Evolutionary conservation across 148 eudicot genomes (phyloP).

Genomic region (Linanthus parryae): DNA sequence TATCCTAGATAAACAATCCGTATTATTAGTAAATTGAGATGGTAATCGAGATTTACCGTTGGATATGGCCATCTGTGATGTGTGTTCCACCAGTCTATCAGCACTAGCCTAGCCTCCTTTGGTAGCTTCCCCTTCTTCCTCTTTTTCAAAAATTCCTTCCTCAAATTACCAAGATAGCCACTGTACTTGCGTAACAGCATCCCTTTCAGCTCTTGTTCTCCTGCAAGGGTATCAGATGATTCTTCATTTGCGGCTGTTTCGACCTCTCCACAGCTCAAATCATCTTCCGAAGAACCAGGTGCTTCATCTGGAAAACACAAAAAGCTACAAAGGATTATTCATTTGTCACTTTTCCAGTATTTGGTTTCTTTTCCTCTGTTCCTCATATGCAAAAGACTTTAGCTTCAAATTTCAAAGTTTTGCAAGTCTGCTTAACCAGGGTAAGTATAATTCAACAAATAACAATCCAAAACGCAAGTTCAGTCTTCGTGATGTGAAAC

Average conservation of each 20-base stretch:
- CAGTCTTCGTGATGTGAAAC: too few species aligned
- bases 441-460: too few species aligned
- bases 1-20: not conserved
- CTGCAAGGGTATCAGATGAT: not conserved
- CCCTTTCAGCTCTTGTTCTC: conserved; percentile 7
- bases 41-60: conserved; percentile 21
- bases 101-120: conserved; percentile 31
- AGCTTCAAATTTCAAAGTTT: too few species aligned
- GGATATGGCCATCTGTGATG: conserved; percentile 55
- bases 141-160: conserved; percentile 38
- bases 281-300: conserved; percentile 8
- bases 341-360: too few species aligned
- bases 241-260: conserved; percentile 10
- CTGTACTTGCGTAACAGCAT: conserved; percentile 19
- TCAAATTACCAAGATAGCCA: conserved; percentile 35
- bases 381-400: too few species aligned
- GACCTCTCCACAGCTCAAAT: conserved; percentile 8
- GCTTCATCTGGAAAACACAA: not conserved
- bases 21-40: not conserved
- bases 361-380: too few species aligned
- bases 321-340: too few species aligned
- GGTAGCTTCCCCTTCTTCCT: conserved; percentile 49
- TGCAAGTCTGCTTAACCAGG: too few species aligned
- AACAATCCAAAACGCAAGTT: too few species aligned
- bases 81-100: conserved; percentile 48